A percentile compares a stretch with the other conserved stretches of the same genome.
Conservation (phyloP, 176 grass and related monocot genomes). For the Triticum dicoccoides region DNA sequence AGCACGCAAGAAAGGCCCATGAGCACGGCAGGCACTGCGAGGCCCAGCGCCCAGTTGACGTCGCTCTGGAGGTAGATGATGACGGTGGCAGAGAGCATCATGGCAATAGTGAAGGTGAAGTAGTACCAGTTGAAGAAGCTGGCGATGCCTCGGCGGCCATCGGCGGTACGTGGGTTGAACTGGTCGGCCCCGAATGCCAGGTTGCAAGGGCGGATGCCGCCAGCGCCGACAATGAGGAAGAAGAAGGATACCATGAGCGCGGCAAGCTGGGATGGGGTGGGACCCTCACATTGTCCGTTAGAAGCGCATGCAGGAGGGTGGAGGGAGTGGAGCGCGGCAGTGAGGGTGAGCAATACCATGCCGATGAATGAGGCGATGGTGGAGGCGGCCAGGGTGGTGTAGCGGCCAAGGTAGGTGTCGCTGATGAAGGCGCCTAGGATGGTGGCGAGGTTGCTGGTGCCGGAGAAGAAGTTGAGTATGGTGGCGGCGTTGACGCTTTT, state of each 20-base stretch:
- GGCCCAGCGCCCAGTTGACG: conserved; percentile 55
- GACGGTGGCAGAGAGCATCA: conserved; percentile 58
- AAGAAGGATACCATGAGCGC: conserved; percentile 41
- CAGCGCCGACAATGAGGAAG: conserved; percentile 48
- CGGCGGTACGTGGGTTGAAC: conserved; percentile 33
- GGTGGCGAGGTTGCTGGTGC: conserved; percentile 53
- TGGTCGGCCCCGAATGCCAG: conserved; percentile 87
- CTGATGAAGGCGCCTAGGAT: conserved; percentile 35
- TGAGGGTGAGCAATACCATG: conserved; percentile 77
- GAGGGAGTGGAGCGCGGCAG: conserved; percentile 37
- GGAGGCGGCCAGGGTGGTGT: conserved; percentile 50
- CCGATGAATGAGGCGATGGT: conserved; percentile 52
- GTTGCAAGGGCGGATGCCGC: conserved; percentile 77
- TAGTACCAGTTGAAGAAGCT: conserved; percentile 88
- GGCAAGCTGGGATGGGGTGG: conserved; percentile 35
- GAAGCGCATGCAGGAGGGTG: conserved; percentile 13
- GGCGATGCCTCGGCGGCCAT: too few species aligned
- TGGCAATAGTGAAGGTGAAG: conserved; percentile 57
- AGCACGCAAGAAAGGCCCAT: too few species aligned
- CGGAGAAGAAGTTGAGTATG: conserved; percentile 46
- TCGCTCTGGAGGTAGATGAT: conserved; percentile 84
- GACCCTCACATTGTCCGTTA: background rate
- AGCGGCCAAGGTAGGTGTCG: conserved; percentile 61
- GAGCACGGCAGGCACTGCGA: too few species aligned
- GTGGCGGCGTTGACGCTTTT: conserved; percentile 42